Conservation (phyloP, 2,329 filamentous ascomycete genomes). For the Diaporthe vexans region DNA sequence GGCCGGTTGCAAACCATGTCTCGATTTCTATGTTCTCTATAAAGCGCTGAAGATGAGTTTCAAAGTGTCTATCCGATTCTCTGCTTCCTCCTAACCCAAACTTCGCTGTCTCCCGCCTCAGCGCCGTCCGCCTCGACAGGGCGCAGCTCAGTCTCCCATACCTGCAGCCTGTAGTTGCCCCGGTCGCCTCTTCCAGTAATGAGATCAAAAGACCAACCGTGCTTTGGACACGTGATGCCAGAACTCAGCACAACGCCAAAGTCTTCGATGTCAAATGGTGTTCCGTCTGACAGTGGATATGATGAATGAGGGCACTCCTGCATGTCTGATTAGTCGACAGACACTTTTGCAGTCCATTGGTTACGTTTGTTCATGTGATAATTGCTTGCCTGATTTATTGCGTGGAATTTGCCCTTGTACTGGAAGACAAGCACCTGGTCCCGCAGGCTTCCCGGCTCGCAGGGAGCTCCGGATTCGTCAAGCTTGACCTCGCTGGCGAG, state of each 20-base stretch:
- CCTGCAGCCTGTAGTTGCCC: slow-evolving; percentile 39
- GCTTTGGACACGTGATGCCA: slow-evolving; percentile 40
- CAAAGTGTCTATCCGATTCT: slow-evolving; percentile 33
- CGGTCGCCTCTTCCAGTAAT: slow-evolving; percentile 37
- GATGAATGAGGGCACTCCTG: slow-evolving; percentile 42
- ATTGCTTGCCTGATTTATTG: slow-evolving; percentile 37
- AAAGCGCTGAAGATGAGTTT: background rate
- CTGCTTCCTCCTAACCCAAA: slow-evolving; percentile 42
- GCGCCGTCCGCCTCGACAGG: background rate
- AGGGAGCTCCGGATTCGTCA: slow-evolving; percentile 14
- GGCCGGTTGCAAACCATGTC: too few relatives aligned
- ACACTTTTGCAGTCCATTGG: background rate
- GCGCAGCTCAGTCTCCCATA: slow-evolving; percentile 41
- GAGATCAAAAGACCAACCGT: slow-evolving; percentile 41
- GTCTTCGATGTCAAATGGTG: slow-evolving; percentile 42
- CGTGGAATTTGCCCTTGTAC: slow-evolving; percentile 40
- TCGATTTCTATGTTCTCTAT: background rate
- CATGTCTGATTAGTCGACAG: background rate
- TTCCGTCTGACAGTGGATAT: slow-evolving; percentile 40
- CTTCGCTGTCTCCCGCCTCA: background rate
- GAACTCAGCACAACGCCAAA: slow-evolving; percentile 41
- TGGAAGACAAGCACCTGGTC: slow-evolving; percentile 41
- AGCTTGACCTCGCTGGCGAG: slow-evolving; percentile 32
- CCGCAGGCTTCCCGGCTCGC: slow-evolving; percentile 32
- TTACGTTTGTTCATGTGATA: too few relatives aligned